phyloP scores from a whole-genome alignment of 768 basidiomycete species.

The Hericium coralloides region DNA sequence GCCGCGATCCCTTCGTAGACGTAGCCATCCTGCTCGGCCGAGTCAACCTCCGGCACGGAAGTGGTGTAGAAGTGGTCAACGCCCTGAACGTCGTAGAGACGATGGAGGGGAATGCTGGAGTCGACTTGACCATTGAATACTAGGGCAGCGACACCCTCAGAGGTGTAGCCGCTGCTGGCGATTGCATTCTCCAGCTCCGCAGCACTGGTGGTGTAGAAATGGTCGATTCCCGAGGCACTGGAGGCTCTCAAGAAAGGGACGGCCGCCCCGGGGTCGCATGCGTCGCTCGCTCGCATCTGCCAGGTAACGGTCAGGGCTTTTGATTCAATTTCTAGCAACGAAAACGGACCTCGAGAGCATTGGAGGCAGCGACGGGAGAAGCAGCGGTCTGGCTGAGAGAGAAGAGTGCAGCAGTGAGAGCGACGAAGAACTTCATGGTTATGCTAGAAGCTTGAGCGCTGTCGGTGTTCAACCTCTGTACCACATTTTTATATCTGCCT shows the following conservation, averaged over 20 bases:
- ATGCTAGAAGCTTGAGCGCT: too few species aligned
- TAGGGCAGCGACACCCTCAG: background rate
- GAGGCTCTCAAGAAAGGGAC: background rate
- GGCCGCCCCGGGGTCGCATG: background rate
- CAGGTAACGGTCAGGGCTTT: background rate
- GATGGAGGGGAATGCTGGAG: background rate
- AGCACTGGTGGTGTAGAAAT: background rate
- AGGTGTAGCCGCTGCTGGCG: background rate
- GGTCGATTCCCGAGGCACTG: background rate
- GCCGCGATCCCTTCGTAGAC: background rate
- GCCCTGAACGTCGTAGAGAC: background rate
- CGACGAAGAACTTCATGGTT: background rate
- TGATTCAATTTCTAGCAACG: background rate
- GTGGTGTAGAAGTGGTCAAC: background rate
- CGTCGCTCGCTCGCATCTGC: background rate
- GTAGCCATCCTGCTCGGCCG: background rate
- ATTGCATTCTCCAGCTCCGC: background rate
- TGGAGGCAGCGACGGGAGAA: background rate
- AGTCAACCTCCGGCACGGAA: background rate
- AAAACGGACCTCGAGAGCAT: background rate
- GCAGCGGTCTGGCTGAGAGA: background rate
- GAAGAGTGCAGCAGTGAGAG: background rate
- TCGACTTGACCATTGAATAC: background rate
- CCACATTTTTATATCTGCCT: too few species aligned
- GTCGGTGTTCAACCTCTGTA: too few species aligned